These are phyloP conservation scores for Stagonosporopsis vannaccii DNA, from an alignment of 2,329 filamentous ascomycete species.

Conservation along the genomic window DNA sequence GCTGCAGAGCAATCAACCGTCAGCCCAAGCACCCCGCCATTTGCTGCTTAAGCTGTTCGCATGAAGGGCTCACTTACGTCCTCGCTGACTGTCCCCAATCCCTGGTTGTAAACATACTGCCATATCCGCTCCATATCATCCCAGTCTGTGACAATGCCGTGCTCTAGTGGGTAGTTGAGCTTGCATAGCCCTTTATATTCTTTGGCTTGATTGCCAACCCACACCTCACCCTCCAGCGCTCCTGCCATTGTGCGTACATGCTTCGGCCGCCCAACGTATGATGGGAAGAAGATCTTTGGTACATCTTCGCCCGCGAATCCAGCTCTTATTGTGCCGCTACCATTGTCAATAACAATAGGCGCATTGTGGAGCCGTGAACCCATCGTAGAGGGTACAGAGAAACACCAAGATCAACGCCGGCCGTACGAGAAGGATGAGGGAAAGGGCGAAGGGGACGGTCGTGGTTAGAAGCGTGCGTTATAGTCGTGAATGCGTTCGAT, in stretches of 20 bases:
- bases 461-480: slow-evolving; percentile 18
- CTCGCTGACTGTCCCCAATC: slow-evolving; percentile 95
- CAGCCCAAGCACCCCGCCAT: slow-evolving; percentile 17
- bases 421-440: not conserved
- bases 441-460: not conserved
- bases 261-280: slow-evolving; percentile 95
- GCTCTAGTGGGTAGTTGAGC: slow-evolving; percentile 93
- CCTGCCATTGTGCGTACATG: slow-evolving; percentile 95
- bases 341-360: slow-evolving; percentile 98
- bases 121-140: slow-evolving; percentile 99
- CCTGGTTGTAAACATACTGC: slow-evolving; percentile 96
- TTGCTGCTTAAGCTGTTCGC: slow-evolving; percentile 8
- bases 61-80: slow-evolving; percentile 66
- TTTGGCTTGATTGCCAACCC: slow-evolving; percentile 91
- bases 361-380: slow-evolving; percentile 87
- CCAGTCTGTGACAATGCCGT: slow-evolving; percentile 99
- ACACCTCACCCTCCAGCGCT: slow-evolving; percentile 93
- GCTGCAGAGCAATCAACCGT: slow-evolving; percentile 58
- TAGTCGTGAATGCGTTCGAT: slow-evolving; percentile 32
- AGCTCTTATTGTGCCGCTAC: slow-evolving; percentile 94
- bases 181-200: slow-evolving; percentile 92
- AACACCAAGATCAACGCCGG: too few species aligned
- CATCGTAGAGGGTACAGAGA: slow-evolving; percentile 53
- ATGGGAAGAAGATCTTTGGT: slow-evolving; percentile 96
- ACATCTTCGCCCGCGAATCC: slow-evolving; percentile 96